Conservation (phyloP, 2,329 filamentous ascomycete species). For the Davidsoniella australis region DNA sequence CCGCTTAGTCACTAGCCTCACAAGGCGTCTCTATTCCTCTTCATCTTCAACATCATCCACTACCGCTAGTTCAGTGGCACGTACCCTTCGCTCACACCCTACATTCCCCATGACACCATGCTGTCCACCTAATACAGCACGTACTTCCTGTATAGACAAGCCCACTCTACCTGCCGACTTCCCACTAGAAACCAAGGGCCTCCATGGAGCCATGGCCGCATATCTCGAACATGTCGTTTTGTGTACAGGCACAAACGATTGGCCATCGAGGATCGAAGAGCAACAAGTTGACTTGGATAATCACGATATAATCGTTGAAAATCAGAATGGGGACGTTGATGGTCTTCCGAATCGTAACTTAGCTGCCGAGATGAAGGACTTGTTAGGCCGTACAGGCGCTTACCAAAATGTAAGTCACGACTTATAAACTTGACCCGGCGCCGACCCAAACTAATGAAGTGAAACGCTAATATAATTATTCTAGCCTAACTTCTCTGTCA, state of each 20-base stretch:
- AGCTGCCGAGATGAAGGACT: slow-evolving; percentile 52
- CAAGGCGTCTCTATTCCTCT: not conserved
- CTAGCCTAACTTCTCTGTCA: slow-evolving; percentile 66
- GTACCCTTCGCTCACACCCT: not conserved
- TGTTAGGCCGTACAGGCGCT: slow-evolving; percentile 47
- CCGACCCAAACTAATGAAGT: not conserved
- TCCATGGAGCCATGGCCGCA: slow-evolving; percentile 44
- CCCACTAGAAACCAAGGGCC: slow-evolving; percentile 42
- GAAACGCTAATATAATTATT: not conserved
- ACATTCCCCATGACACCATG: slow-evolving; percentile 4
- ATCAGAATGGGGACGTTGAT: not conserved
- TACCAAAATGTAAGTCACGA: slow-evolving; percentile 44
- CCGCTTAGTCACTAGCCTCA: too few species aligned
- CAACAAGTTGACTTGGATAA: not conserved
- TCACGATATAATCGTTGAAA: slow-evolving; percentile 19
- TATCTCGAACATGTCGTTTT: slow-evolving; percentile 74
- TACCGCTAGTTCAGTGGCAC: not conserved
- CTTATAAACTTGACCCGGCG: not conserved
- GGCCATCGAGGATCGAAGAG: slow-evolving; percentile 71
- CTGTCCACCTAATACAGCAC: not conserved
- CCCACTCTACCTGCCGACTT: slow-evolving; percentile 48
- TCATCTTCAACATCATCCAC: not conserved
- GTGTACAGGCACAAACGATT: slow-evolving; percentile 65
- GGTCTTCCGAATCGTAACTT: slow-evolving; percentile 27
- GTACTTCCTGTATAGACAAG: slow-evolving; percentile 41